phyloP scores from a whole-genome alignment of 2,329 filamentous ascomycete genomes.

The Trichophyton simii region DNA sequence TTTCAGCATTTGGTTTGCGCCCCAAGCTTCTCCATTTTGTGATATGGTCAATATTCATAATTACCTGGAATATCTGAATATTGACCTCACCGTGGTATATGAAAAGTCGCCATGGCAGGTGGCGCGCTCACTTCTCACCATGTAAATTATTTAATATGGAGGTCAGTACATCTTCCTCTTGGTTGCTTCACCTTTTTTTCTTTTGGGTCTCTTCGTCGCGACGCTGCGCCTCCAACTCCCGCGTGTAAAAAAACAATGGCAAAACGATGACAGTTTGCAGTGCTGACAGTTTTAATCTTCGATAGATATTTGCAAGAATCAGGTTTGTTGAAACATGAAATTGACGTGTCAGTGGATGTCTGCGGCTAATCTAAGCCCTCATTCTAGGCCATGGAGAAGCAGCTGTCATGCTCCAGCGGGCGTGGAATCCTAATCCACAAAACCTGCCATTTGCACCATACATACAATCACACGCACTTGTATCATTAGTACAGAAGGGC shows the following conservation, averaged over 20 bases:
- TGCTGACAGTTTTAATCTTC: neutral
- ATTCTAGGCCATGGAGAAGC: conserved; percentile 44
- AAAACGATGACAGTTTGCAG: neutral
- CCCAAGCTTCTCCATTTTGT: neutral
- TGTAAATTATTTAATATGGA: conserved; percentile 58
- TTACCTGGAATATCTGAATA: neutral
- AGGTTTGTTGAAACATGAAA: conserved; percentile 29
- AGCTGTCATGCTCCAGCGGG: conserved; percentile 47
- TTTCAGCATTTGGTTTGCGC: neutral
- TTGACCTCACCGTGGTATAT: neutral
- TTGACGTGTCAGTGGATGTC: conserved; percentile 6
- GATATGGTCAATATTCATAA: conserved; percentile 1
- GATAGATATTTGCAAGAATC: conserved; percentile 44
- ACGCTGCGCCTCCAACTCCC: conserved; percentile 1
- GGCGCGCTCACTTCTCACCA: conserved; percentile 41
- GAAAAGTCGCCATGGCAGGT: conserved; percentile 26
- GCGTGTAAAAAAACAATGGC: neutral
- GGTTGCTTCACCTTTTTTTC: neutral
- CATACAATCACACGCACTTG: conserved; percentile 47
- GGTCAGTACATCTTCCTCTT: conserved; percentile 33
- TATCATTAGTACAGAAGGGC: conserved; percentile 52
- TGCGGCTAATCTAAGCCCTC: conserved; percentile 7
- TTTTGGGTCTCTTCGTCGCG: conserved; percentile 11
- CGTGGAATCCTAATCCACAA: conserved; percentile 52
- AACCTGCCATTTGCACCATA: conserved; percentile 48